Conservation (phyloP, 169 alveolate species). For the Babesia caballi region DNA sequence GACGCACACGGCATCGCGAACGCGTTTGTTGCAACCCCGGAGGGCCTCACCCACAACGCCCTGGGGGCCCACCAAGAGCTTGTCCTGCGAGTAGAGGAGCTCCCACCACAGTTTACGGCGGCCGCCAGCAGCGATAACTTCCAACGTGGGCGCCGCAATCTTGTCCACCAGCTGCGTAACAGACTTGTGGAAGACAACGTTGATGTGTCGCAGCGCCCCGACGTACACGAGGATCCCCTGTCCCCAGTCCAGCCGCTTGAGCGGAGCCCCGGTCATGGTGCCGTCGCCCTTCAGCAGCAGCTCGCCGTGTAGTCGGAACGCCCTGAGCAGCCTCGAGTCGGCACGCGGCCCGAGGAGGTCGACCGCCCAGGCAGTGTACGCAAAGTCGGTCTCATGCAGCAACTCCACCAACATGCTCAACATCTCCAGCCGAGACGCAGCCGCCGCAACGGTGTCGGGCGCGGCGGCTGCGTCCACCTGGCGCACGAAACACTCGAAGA, state of each 20-base stretch:
- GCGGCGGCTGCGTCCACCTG: neutral
- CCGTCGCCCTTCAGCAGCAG: slow-evolving; percentile 10
- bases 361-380: slow-evolving; percentile 40
- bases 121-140: neutral
- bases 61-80: slow-evolving; percentile 35
- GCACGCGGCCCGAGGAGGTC: slow-evolving; percentile 20
- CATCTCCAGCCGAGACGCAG: neutral
- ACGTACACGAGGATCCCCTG: slow-evolving; percentile 23
- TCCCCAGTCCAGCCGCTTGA: slow-evolving; percentile 23
- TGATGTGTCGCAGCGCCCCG: slow-evolving; percentile 1
- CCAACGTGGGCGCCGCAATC: neutral
- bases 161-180: neutral
- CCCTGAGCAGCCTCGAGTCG: slow-evolving; percentile 2
- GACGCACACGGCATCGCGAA: slow-evolving; percentile 29
- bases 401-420: slow-evolving; percentile 3
- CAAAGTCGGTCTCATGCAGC: slow-evolving; percentile 25
- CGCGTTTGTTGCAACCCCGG: neutral
- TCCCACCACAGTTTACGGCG: slow-evolving; percentile 39
- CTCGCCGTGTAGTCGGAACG: slow-evolving; percentile 30
- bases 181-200: neutral
- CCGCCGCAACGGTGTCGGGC: neutral
- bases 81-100: slow-evolving; percentile 30
- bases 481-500: slow-evolving; percentile 12
- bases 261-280: neutral
- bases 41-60: slow-evolving; percentile 23